Conservation (phyloP, 352 stramenopile species). For the Phytophthora niederhauseri region DNA sequence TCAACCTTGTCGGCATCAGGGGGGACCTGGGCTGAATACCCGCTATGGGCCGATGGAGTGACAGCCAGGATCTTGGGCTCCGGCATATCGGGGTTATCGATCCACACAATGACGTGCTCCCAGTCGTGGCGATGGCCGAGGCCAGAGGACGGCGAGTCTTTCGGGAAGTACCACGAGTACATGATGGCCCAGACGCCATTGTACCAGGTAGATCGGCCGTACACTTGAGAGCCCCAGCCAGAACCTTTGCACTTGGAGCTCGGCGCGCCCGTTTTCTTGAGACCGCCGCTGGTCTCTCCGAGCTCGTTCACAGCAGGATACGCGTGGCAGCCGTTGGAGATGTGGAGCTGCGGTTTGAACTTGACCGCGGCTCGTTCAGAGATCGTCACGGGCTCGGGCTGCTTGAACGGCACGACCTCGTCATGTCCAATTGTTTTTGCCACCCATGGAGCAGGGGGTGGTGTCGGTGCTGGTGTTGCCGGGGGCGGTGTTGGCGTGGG, state of each 20-base stretch:
- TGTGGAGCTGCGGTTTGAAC: slow-evolving; percentile 4
- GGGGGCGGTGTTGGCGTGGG: background rate
- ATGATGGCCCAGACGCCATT: slow-evolving; percentile 4
- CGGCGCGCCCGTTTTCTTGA: background rate
- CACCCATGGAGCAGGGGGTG: background rate
- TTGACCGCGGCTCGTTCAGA: background rate
- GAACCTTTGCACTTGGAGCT: slow-evolving; percentile 2
- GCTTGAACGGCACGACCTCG: background rate
- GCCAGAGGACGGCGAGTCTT: background rate
- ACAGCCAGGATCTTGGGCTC: slow-evolving; percentile 5
- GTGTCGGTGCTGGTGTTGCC: background rate
- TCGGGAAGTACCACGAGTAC: slow-evolving; percentile 4
- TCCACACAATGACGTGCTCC: background rate
- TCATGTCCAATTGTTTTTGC: slow-evolving; percentile 1
- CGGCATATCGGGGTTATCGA: background rate
- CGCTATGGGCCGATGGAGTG: background rate
- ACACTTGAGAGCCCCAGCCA: slow-evolving; percentile 1
- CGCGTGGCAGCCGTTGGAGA: background rate
- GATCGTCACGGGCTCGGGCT: background rate
- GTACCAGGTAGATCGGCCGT: slow-evolving; percentile 3
- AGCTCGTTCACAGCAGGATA: background rate
- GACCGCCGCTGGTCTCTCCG: background rate
- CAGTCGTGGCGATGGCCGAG: slow-evolving; percentile 1
- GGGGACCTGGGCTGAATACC: background rate
- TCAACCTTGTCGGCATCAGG: slow-evolving; percentile 2